Evolutionary conservation across 2,329 filamentous ascomycete species (phyloP).

Genomic region (Penicillium crustosum): DNA sequence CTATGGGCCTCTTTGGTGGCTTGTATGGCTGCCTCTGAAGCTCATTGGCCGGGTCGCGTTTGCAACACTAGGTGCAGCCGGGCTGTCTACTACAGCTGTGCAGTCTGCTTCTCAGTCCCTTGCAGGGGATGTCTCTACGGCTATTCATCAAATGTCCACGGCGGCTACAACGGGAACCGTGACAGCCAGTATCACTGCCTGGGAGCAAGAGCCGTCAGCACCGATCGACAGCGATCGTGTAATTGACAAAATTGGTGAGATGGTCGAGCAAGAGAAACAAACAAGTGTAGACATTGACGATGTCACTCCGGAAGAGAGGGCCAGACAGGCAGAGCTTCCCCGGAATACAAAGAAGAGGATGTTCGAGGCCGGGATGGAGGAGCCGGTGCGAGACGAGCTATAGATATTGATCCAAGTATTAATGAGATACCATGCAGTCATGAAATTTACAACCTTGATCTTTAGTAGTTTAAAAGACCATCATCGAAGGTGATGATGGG

Average conservation of each 20-base stretch:
- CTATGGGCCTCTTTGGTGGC: slow-evolving; percentile 88
- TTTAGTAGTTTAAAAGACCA: background rate
- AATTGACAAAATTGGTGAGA: slow-evolving; percentile 45
- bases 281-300: slow-evolving; percentile 35
- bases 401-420: slow-evolving; percentile 24
- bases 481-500: background rate
- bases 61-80: slow-evolving; percentile 56
- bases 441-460: background rate
- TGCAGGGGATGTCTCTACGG: slow-evolving; percentile 21
- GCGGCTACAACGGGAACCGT: slow-evolving; percentile 17
- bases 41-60: slow-evolving; percentile 61
- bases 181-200: slow-evolving; percentile 16
- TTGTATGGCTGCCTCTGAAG: slow-evolving; percentile 79
- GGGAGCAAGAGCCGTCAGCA: slow-evolving; percentile 23
- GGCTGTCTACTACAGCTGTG: slow-evolving; percentile 34
- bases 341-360: slow-evolving; percentile 52
- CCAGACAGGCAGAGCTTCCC: slow-evolving; percentile 39
- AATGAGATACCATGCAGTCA: slow-evolving; percentile 16
- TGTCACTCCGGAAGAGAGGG: slow-evolving; percentile 37
- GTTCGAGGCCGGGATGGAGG: slow-evolving; percentile 41
- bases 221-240: slow-evolving; percentile 34
- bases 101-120: slow-evolving; percentile 25
- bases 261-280: slow-evolving; percentile 34
- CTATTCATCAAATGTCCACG: slow-evolving; percentile 25
- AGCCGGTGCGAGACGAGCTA: slow-evolving; percentile 40